phyloP scores from a whole-genome alignment of 768 basidiomycete genomes.

The Leccinum olivaceopallidum region DNA sequence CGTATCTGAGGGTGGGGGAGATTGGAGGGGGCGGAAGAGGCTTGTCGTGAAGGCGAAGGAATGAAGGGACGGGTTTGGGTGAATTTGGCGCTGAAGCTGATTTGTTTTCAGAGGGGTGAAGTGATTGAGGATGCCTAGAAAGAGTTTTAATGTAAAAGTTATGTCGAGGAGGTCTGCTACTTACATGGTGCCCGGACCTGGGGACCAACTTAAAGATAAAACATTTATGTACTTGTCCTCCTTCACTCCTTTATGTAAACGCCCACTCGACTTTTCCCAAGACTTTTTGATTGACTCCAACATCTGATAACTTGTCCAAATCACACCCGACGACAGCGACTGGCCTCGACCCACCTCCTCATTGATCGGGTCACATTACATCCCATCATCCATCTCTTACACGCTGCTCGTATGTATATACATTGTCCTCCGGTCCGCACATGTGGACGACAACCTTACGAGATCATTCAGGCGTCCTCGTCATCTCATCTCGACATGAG shows the following conservation, averaged over 20 bases:
- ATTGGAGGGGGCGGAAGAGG: constrained; percentile 42
- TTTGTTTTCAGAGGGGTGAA: constrained; percentile 24
- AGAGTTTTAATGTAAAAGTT: background rate
- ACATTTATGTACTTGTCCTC: constrained; percentile 23
- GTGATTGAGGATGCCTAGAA: constrained; percentile 22
- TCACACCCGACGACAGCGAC: constrained; percentile 1
- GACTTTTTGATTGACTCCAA: constrained; percentile 7
- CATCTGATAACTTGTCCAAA: constrained; percentile 6
- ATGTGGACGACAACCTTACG: background rate
- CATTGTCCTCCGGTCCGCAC: background rate
- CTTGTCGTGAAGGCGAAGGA: constrained; percentile 32
- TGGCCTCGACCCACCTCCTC: background rate
- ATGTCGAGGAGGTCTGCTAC: constrained; percentile 4
- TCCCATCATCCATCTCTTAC: background rate
- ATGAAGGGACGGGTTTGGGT: constrained; percentile 14
- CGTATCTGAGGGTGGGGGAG: constrained; percentile 24
- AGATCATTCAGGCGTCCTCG: background rate
- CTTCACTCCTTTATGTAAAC: constrained; percentile 31
- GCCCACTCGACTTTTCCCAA: constrained; percentile 19
- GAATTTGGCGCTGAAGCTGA: constrained; percentile 30
- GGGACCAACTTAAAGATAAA: constrained; percentile 5
- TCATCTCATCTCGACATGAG: constrained; percentile 1
- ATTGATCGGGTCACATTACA: background rate
- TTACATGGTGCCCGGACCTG: constrained; percentile 19
- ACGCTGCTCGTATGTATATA: background rate